These are phyloP conservation scores for Pinus tabuliformis DNA, from an alignment of 75 land plant species.

Conservation along the genomic window DNA sequence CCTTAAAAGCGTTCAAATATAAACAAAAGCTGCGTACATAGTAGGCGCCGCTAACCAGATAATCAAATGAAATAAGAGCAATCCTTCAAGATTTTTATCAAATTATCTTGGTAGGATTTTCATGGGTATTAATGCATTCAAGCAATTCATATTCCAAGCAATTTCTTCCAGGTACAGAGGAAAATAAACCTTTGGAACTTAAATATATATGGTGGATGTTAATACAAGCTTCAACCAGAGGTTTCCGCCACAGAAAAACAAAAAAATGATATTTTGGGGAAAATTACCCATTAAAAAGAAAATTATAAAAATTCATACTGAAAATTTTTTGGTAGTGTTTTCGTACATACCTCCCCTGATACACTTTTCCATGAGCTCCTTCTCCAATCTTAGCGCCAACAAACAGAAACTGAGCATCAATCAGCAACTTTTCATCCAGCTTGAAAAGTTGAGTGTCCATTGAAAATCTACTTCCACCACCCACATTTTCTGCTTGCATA, in stretches of 20 bases:
- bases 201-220: not conserved
- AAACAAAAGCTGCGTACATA: not conserved
- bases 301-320: not conserved
- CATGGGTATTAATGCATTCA: not conserved
- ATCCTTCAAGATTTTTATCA: not conserved
- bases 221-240: not conserved
- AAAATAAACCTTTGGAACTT: not conserved
- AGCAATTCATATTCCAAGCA: not conserved
- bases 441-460: not conserved
- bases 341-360: constrained; percentile 28
- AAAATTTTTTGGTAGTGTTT: no score
- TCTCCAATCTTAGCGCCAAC: constrained; percentile 38
- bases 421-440: constrained; percentile 18
- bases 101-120: not conserved
- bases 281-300: not conserved
- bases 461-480: not conserved
- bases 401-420: constrained; percentile 28
- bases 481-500: not conserved
- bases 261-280: not conserved
- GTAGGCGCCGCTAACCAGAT: not conserved
- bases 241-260: not conserved
- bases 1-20: not conserved
- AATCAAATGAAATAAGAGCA: not conserved
- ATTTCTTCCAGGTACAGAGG: not conserved
- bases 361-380: constrained; percentile 39